Conservation (phyloP, 1,139 yeast genomes). For the Protomyces arabidopsidicola region DNA sequence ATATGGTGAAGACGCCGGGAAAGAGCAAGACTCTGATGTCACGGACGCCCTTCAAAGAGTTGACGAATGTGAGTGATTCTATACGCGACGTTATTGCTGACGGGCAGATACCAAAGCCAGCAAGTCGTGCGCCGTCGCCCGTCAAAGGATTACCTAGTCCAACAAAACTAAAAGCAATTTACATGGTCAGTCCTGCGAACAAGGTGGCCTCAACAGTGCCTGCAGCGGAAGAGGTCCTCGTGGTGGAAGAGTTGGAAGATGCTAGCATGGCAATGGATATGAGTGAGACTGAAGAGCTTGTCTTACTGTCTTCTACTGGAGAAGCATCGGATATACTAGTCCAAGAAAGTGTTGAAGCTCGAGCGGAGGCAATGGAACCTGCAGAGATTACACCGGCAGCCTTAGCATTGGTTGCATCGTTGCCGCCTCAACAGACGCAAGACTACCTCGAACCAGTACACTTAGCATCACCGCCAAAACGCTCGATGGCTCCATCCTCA, state of each 20-base stretch:
- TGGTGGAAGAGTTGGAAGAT: background rate
- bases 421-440: background rate
- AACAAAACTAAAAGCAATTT: background rate
- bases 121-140: background rate
- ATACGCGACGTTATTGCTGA: background rate
- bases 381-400: background rate
- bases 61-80: background rate
- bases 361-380: background rate
- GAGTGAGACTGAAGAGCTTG: background rate
- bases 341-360: background rate
- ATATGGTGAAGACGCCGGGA: background rate
- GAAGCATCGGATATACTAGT: background rate
- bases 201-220: background rate
- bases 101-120: background rate
- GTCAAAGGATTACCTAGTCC: background rate
- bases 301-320: background rate
- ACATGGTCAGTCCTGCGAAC: background rate
- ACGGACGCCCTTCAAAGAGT: background rate
- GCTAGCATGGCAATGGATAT: background rate
- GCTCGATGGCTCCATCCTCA: slow-evolving; percentile 1
- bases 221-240: background rate
- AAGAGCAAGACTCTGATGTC: background rate
- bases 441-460: slow-evolving; percentile 19
- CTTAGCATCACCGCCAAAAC: slow-evolving; percentile 15
- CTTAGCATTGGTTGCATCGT: background rate